Evolutionary conservation across 2,329 filamentous ascomycete species (phyloP).

Genomic region (Paradendryphiella salina): DNA sequence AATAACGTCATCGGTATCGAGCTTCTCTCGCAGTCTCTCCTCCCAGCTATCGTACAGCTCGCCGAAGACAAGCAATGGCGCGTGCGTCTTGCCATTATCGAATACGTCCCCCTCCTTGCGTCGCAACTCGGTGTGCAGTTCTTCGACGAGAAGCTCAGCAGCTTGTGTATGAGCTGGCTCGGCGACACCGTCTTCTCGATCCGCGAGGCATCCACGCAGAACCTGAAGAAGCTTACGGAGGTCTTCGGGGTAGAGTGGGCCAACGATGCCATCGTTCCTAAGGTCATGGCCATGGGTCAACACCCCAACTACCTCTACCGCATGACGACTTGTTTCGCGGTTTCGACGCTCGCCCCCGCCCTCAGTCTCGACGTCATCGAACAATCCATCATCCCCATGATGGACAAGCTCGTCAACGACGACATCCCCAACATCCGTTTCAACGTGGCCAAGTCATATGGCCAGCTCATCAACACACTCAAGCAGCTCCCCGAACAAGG

Average conservation of each 20-base stretch:
- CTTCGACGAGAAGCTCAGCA: slow-evolving; percentile 96
- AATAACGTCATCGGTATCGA: slow-evolving; percentile 99
- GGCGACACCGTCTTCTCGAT: slow-evolving; percentile 99
- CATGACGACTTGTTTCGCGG: slow-evolving; percentile 99
- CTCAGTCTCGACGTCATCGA: slow-evolving; percentile 93
- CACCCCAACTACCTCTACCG: slow-evolving; percentile 99
- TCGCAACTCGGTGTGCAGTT: slow-evolving; percentile 96
- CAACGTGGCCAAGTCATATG: slow-evolving; percentile 98
- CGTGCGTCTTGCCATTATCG: slow-evolving; percentile 95
- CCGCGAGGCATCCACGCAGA: slow-evolving; percentile 93
- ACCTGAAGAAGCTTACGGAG: slow-evolving; percentile 97
- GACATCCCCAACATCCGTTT: slow-evolving; percentile 99
- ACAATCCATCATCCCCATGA: slow-evolving; percentile 90
- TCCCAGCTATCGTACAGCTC: slow-evolving; percentile 94
- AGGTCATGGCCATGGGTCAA: slow-evolving; percentile 97
- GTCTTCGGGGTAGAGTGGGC: slow-evolving; percentile 99
- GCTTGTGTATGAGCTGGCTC: slow-evolving; percentile 96
- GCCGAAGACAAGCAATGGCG: slow-evolving; percentile 99
- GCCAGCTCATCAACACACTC: slow-evolving; percentile 84
- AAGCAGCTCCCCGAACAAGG: slow-evolving; percentile 87
- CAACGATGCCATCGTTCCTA: slow-evolving; percentile 93
- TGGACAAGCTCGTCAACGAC: slow-evolving; percentile 89
- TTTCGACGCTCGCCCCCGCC: slow-evolving; percentile 89
- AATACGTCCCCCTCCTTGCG: slow-evolving; percentile 95
- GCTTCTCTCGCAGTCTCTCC: slow-evolving; percentile 89